phyloP scores from a whole-genome alignment of 208 protist genomes.

The Histomonas meleagridis region DNA sequence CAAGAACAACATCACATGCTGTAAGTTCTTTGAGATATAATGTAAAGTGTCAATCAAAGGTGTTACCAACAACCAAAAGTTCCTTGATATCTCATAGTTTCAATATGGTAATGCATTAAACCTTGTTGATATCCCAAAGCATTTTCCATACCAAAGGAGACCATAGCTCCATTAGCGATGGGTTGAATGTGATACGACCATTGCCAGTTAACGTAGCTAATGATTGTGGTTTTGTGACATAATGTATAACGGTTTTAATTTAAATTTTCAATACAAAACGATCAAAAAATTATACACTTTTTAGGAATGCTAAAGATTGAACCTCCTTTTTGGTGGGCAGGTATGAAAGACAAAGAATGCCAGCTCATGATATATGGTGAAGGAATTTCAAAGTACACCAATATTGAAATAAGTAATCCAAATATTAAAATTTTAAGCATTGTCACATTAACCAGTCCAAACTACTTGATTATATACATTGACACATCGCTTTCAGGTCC shows the following conservation, averaged over 20 bases:
- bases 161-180: not conserved
- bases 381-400: not conserved
- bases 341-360: not conserved
- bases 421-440: not conserved
- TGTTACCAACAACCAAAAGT: not conserved
- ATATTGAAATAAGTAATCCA: not conserved
- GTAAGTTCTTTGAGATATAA: not conserved
- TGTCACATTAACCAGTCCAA: not conserved
- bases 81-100: constrained; percentile 20
- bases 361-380: not conserved
- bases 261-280: too few species aligned
- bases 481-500: not conserved
- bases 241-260: too few species aligned
- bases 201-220: not conserved
- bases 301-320: not conserved
- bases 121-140: constrained; percentile 25
- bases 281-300: not conserved
- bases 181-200: not conserved
- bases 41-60: not conserved
- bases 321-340: not conserved
- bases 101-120: not conserved
- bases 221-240: too few species aligned
- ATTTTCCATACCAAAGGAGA: not conserved
- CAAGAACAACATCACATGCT: constrained; percentile 10
- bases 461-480: not conserved